Evolutionary conservation across 2,329 filamentous ascomycete genomes (phyloP).

Genomic region (Cladosporium sp.): DNA sequence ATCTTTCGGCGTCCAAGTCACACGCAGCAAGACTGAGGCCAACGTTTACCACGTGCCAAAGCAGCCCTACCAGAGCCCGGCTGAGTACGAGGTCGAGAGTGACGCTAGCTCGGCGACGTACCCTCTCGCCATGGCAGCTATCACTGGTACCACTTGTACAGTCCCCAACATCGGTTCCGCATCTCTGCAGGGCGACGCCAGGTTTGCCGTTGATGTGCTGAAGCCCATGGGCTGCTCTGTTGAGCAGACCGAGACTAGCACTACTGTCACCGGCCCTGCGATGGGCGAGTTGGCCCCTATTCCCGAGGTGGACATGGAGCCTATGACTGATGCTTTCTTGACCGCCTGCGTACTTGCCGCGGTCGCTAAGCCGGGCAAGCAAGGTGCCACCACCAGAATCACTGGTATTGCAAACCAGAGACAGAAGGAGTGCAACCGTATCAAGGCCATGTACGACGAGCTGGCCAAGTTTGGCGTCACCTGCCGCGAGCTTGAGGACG

Average conservation of each 20-base stretch:
- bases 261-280: constrained; percentile 85
- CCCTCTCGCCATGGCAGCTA: constrained; percentile 85
- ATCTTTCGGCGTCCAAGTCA: constrained; percentile 77
- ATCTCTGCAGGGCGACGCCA: constrained; percentile 89
- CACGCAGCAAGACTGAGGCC: constrained; percentile 67
- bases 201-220: constrained; percentile 85
- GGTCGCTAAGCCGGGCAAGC: constrained; percentile 65
- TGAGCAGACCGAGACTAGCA: constrained; percentile 75
- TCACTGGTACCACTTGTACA: constrained; percentile 91
- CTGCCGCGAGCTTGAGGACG: constrained; percentile 85
- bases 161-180: constrained; percentile 91
- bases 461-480: constrained; percentile 86
- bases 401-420: constrained; percentile 94
- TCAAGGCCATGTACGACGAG: constrained; percentile 90
- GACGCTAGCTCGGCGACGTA: constrained; percentile 98
- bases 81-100: constrained; percentile 86
- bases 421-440: constrained; percentile 97
- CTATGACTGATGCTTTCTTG: constrained; percentile 98
- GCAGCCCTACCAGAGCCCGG: constrained; percentile 73
- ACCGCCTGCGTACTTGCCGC: constrained; percentile 90
- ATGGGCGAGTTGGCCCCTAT: constrained; percentile 68
- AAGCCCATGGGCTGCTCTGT: constrained; percentile 91
- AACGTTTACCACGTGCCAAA: constrained; percentile 93
- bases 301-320: constrained; percentile 89
- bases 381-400: constrained; percentile 66